phyloP scores from a whole-genome alignment of 2,329 filamentous ascomycete species.

The Elsinoe necatrix region DNA sequence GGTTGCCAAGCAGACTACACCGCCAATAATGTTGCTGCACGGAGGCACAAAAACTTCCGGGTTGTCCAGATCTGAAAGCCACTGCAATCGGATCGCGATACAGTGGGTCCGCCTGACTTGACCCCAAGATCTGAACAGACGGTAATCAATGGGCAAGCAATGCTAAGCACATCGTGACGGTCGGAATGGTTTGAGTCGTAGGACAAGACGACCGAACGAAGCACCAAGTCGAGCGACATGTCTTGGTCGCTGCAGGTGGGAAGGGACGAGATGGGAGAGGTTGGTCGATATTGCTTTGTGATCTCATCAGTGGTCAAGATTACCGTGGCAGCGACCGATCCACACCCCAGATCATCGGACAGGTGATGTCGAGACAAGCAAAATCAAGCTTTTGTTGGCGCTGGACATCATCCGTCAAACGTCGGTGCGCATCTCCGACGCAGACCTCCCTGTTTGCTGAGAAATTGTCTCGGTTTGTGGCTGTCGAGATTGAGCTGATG shows the following conservation, averaged over 20 bases:
- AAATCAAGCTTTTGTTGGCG: slow-evolving; percentile 11
- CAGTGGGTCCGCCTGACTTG: neutral
- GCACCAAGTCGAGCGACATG: neutral
- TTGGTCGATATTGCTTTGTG: neutral
- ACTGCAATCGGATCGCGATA: slow-evolving; percentile 1
- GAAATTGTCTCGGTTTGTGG: neutral
- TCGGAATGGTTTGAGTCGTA: neutral
- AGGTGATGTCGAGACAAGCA: slow-evolving; percentile 11
- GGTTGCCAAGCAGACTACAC: neutral
- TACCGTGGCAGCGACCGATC: slow-evolving; percentile 4
- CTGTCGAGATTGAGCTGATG: neutral
- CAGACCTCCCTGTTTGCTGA: neutral
- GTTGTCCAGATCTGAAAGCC: neutral
- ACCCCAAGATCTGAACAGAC: neutral
- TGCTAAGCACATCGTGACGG: neutral
- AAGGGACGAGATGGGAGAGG: neutral
- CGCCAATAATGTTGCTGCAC: neutral
- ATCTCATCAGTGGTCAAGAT: slow-evolving; percentile 12
- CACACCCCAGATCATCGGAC: slow-evolving; percentile 4
- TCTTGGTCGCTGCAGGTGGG: neutral
- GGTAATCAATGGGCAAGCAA: neutral
- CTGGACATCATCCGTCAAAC: slow-evolving; percentile 4
- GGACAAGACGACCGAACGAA: neutral
- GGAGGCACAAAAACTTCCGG: neutral
- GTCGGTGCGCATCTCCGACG: neutral